A percentile compares a stretch with the other conserved stretches of the same genome.
These are phyloP conservation scores for Talaromyces albobiverticillius DNA, from an alignment of 2,329 filamentous ascomycete species.

Conservation along the genomic window DNA sequence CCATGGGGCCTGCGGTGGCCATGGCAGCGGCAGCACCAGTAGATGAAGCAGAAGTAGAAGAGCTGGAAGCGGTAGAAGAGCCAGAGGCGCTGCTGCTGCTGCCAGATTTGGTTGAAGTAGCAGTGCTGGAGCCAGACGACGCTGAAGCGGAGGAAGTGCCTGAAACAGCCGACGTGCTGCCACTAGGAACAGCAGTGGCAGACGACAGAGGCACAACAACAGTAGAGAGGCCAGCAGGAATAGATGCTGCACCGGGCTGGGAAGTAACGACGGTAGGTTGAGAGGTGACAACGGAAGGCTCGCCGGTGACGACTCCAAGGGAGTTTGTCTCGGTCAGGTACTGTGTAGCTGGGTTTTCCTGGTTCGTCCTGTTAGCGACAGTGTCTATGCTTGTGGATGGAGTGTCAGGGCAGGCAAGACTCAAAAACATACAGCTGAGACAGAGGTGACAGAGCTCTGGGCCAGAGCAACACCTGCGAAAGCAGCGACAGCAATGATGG, in stretches of 20 bases:
- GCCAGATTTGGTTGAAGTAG: conserved; percentile 14
- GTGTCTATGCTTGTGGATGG: background rate
- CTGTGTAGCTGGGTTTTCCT: conserved; percentile 44
- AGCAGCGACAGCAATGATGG: conserved; percentile 42
- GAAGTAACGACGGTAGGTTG: conserved; percentile 33
- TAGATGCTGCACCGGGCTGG: conserved; percentile 38
- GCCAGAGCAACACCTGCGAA: conserved; percentile 43
- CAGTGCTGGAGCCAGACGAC: conserved; percentile 12
- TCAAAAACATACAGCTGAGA: conserved; percentile 13
- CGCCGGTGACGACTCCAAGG: conserved; percentile 49
- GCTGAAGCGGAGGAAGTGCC: conserved; percentile 19
- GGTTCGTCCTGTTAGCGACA: conserved; percentile 10
- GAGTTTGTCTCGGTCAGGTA: conserved; percentile 50
- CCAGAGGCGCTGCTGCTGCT: conserved; percentile 21
- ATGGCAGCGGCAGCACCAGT: conserved; percentile 31
- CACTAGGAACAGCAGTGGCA: conserved; percentile 19
- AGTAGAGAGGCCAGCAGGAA: conserved; percentile 40
- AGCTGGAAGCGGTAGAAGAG: conserved; percentile 18
- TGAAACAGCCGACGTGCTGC: conserved; percentile 17
- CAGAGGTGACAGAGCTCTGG: conserved; percentile 20
- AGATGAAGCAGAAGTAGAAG: conserved; percentile 15
- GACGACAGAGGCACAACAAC: conserved; percentile 23
- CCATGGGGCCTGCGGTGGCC: conserved; percentile 35
- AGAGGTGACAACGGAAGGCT: conserved; percentile 36
- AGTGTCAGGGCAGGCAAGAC: too few relatives aligned